Conservation (phyloP, 1,139 yeast species). For the Sugiyamaella grinbergsii region DNA sequence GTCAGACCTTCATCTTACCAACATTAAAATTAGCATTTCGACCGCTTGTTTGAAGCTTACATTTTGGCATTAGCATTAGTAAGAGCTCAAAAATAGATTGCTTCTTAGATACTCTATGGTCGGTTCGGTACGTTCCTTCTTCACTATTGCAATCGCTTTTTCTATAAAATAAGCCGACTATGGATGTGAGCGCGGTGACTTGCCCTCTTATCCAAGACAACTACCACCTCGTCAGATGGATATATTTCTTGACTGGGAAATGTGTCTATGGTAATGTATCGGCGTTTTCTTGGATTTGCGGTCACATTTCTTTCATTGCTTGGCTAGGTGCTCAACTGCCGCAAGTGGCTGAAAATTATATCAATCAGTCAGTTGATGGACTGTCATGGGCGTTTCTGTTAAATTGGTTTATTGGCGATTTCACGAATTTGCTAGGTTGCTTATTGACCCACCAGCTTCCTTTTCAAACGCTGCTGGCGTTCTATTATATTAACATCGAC, state of each 20-base stretch:
- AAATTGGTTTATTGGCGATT: slow-evolving; percentile 85
- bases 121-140: too few species aligned
- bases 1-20: too few species aligned
- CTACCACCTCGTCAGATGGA: slow-evolving; percentile 37
- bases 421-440: slow-evolving; percentile 79
- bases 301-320: slow-evolving; percentile 56
- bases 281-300: slow-evolving; percentile 43
- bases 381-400: slow-evolving; percentile 72
- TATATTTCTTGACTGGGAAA: slow-evolving; percentile 36
- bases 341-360: slow-evolving; percentile 75
- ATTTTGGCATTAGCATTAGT: too few species aligned
- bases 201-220: slow-evolving; percentile 31
- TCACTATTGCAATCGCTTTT: too few species aligned
- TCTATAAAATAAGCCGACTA: too few species aligned
- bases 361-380: slow-evolving; percentile 81
- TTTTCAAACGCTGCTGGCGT: slow-evolving; percentile 74
- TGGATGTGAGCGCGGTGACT: slow-evolving; percentile 13
- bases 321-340: slow-evolving; percentile 92
- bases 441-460: slow-evolving; percentile 70
- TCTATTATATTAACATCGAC: slow-evolving; percentile 77
- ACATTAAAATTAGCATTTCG: too few species aligned
- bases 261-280: slow-evolving; percentile 39
- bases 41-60: too few species aligned
- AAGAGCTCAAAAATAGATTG: too few species aligned
- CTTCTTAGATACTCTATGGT: too few species aligned